A percentile compares a stretch with the other conserved stretches of the same genome.
phyloP scores from a whole-genome alignment of 108 stramenopile species.

The Nitzschia sp. region DNA sequence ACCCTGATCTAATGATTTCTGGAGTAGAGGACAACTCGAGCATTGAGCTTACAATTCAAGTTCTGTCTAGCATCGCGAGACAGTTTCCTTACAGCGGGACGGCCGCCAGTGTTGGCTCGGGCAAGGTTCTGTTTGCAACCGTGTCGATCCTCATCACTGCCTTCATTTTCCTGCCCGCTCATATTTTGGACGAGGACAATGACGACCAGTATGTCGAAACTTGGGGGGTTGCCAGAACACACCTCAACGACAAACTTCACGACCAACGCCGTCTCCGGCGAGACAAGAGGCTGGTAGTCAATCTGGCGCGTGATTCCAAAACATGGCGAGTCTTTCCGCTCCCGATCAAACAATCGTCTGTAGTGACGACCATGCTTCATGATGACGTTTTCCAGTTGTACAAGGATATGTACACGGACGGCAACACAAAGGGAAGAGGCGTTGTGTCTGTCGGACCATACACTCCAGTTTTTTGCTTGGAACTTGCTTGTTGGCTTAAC shows the following conservation, averaged over 20 bases:
- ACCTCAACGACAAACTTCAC: slow-evolving; percentile 38
- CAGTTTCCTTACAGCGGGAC: slow-evolving; percentile 66
- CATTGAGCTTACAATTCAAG: slow-evolving; percentile 5
- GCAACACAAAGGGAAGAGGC: slow-evolving; percentile 43
- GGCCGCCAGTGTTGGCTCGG: slow-evolving; percentile 64
- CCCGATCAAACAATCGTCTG: slow-evolving; percentile 43
- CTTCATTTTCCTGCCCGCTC: slow-evolving; percentile 76
- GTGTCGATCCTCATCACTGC: slow-evolving; percentile 67
- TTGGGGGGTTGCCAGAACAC: not conserved
- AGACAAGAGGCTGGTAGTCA: slow-evolving; percentile 73
- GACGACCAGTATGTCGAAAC: slow-evolving; percentile 28
- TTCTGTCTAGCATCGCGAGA: slow-evolving; percentile 24
- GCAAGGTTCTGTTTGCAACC: slow-evolving; percentile 72
- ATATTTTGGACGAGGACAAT: slow-evolving; percentile 36
- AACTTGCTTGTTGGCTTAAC: slow-evolving; percentile 84
- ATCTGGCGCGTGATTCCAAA: slow-evolving; percentile 27
- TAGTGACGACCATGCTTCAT: slow-evolving; percentile 8
- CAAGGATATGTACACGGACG: slow-evolving; percentile 35
- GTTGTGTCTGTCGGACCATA: slow-evolving; percentile 47
- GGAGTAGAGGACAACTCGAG: not conserved
- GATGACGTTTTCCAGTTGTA: slow-evolving; percentile 35
- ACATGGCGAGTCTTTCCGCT: slow-evolving; percentile 72
- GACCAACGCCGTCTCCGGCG: slow-evolving; percentile 42
- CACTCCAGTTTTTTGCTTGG: slow-evolving; percentile 86
- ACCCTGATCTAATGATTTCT: not conserved